Percentiles rank a stretch among this genome's conserved stretches.
phyloP scores from a whole-genome alignment of 345 rosid species.

The Tarenaya hassleriana region DNA sequence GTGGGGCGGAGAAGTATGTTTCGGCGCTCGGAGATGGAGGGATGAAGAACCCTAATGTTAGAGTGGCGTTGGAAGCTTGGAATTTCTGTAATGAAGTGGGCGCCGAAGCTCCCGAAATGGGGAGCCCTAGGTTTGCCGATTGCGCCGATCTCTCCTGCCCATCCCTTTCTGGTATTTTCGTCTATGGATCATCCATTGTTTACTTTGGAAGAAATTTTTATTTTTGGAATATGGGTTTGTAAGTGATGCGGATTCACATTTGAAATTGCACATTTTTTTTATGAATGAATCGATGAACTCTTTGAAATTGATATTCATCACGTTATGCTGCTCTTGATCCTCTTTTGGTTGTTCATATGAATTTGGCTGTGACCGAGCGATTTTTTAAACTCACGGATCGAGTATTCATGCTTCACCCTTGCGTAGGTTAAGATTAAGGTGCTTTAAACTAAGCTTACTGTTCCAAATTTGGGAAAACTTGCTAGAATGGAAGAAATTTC shows the following conservation, averaged over 20 bases:
- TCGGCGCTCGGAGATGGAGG: constrained; percentile 60
- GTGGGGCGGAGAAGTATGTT: constrained; percentile 4
- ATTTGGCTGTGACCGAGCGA: too few species aligned
- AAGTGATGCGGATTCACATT: too few species aligned
- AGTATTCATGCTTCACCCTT: too few species aligned
- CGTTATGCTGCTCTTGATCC: too few species aligned
- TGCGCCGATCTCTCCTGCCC: constrained; percentile 44
- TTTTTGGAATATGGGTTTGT: not conserved
- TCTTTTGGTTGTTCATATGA: too few species aligned
- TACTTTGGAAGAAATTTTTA: not conserved
- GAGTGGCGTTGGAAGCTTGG: constrained; percentile 61
- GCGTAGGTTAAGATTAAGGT: too few species aligned
- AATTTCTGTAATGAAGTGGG: constrained; percentile 72
- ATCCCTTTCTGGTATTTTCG: constrained; percentile 22
- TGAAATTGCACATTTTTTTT: not conserved
- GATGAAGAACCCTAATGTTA: constrained; percentile 40
- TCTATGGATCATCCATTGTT: not conserved
- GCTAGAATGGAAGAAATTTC: too few species aligned
- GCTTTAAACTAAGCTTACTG: too few species aligned
- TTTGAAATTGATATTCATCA: too few species aligned
- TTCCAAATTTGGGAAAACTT: too few species aligned
- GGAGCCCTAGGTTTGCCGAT: constrained; percentile 58
- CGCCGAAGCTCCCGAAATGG: constrained; percentile 43
- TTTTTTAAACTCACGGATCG: too few species aligned
- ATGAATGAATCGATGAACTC: too few species aligned